Evolutionary conservation across 495 filamentous ascomycete genomes (phyloP).

Genomic region (Alectoria sarmentosa): DNA sequence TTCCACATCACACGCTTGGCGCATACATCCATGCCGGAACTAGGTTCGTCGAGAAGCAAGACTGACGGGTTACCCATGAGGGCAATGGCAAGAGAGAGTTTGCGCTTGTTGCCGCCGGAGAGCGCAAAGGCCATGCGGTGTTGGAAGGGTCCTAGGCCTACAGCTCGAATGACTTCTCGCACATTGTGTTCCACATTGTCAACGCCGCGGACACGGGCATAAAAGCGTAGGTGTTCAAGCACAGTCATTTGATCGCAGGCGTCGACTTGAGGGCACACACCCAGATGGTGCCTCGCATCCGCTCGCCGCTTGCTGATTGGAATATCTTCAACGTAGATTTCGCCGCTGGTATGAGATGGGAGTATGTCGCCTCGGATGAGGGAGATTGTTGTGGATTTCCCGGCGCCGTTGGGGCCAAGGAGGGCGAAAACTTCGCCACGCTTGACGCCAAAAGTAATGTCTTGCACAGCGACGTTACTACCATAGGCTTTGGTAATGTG

Average conservation of each 20-base stretch:
- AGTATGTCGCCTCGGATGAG: constrained; percentile 78
- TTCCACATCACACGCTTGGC: constrained; percentile 46
- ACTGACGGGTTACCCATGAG: constrained; percentile 45
- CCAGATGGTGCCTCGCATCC: constrained; percentile 60
- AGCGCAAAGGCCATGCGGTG: constrained; percentile 40
- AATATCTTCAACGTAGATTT: constrained; percentile 68
- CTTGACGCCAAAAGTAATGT: constrained; percentile 72
- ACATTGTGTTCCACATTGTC: constrained; percentile 45
- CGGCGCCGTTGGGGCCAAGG: constrained; percentile 82
- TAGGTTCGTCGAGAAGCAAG: constrained; percentile 44
- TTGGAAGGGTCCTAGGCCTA: constrained; percentile 35
- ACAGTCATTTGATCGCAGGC: constrained; percentile 54
- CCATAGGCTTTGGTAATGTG: constrained; percentile 73
- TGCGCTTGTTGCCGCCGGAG: constrained; percentile 50
- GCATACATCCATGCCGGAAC: constrained; percentile 44
- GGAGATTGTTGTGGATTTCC: constrained; percentile 79
- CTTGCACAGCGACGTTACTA: constrained; percentile 61
- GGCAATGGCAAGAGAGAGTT: constrained; percentile 44
- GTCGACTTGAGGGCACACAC: constrained; percentile 55
- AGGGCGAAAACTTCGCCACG: constrained; percentile 77
- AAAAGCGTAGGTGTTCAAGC: constrained; percentile 50
- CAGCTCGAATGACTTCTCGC: constrained; percentile 36
- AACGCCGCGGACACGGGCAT: constrained; percentile 49
- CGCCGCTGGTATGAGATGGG: constrained; percentile 51
- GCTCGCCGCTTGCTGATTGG: constrained; percentile 58